Conservation (phyloP, 495 filamentous ascomycete genomes). For the Entonaema liquescens region DNA sequence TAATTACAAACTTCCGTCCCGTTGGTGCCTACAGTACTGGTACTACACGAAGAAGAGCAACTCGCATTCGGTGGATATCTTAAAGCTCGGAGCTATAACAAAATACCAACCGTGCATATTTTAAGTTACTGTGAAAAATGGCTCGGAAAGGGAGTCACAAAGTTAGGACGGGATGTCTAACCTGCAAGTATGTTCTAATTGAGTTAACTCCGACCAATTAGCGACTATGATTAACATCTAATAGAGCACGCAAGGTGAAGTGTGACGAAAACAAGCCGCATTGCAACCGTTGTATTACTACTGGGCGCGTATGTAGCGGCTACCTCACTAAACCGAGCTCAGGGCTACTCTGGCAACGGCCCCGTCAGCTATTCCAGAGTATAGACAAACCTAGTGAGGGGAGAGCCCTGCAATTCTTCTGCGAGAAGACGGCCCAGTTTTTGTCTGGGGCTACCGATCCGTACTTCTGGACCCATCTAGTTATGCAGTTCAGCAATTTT, state of each 20-base stretch:
- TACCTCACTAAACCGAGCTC: constrained; percentile 39
- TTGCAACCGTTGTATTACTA: constrained; percentile 45
- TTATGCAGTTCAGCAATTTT: constrained; percentile 58
- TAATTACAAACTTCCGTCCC: constrained; percentile 16
- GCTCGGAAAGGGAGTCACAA: constrained; percentile 50
- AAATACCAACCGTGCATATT: not conserved
- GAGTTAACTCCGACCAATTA: constrained; percentile 9
- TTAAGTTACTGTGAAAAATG: constrained; percentile 31
- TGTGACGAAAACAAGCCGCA: constrained; percentile 51
- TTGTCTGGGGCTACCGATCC: constrained; percentile 55
- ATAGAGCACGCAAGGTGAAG: constrained; percentile 49
- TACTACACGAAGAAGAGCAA: not conserved
- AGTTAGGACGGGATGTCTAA: constrained; percentile 49
- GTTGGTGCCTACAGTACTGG: not conserved
- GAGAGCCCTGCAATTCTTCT: constrained; percentile 56
- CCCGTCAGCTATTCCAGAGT: constrained; percentile 38
- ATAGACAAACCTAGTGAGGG: constrained; percentile 41
- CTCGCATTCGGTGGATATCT: constrained; percentile 9
- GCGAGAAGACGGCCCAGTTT: constrained; percentile 46
- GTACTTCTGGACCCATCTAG: constrained; percentile 62
- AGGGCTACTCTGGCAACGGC: constrained; percentile 40
- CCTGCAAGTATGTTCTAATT: constrained; percentile 50
- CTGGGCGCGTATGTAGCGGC: constrained; percentile 46
- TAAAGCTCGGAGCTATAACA: not conserved
- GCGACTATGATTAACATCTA: constrained; percentile 1